Conservation (phyloP, 371 early-diverging fungal species). For the Batkoa obscura region DNA sequence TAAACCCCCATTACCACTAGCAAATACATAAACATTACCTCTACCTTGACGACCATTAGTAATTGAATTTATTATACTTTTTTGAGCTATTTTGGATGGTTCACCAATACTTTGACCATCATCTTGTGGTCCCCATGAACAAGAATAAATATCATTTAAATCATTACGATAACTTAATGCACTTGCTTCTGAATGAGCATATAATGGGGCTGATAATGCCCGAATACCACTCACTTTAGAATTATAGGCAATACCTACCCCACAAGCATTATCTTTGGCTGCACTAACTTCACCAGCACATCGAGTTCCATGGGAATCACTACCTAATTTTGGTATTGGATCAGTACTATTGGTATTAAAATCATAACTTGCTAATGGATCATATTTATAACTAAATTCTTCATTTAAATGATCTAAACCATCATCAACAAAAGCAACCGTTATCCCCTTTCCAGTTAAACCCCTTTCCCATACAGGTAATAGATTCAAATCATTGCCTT, state of each 20-base stretch:
- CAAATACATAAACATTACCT: slow-evolving; percentile 85
- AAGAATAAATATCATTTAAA: slow-evolving; percentile 79
- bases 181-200: slow-evolving; percentile 72
- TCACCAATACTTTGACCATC: slow-evolving; percentile 75
- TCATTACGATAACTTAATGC: slow-evolving; percentile 74
- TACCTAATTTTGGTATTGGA: slow-evolving; percentile 55
- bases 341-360: slow-evolving; percentile 60
- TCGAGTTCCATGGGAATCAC: slow-evolving; percentile 89
- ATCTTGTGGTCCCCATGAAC: slow-evolving; percentile 93
- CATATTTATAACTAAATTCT: slow-evolving; percentile 52
- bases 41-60: slow-evolving; percentile 64
- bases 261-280: slow-evolving; percentile 66
- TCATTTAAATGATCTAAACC: slow-evolving; percentile 9
- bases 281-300: slow-evolving; percentile 96
- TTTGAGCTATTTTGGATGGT: slow-evolving; percentile 50
- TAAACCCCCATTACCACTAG: slow-evolving; percentile 81
- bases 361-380: slow-evolving; percentile 72
- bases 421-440: slow-evolving; percentile 83
- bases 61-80: slow-evolving; percentile 67
- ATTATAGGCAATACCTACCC: slow-evolving; percentile 85
- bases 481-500: slow-evolving; percentile 37
- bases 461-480: slow-evolving; percentile 15
- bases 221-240: slow-evolving; percentile 78
- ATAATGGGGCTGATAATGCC: slow-evolving; percentile 68
- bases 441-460: slow-evolving; percentile 50